Evolutionary conservation across 805 yeast genomes (phyloP).

Genomic region (Yarrowia yakushimensis): DNA sequence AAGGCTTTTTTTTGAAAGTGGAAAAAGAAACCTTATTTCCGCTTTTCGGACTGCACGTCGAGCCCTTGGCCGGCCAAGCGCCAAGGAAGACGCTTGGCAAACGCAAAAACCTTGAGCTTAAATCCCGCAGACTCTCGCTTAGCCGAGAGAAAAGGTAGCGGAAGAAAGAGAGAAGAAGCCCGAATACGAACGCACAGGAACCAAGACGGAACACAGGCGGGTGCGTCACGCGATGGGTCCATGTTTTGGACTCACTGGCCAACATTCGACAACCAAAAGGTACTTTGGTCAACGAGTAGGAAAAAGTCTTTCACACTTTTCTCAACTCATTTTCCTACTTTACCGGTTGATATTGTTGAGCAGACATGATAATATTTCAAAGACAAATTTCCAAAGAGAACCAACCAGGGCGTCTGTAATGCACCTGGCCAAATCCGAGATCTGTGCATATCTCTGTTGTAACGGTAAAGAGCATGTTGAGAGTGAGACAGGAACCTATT

Average conservation of each 20-base stretch:
- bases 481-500: too few species aligned
- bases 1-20: too few species aligned
- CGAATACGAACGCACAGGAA: background rate
- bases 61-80: background rate
- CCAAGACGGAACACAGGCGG: background rate
- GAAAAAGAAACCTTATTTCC: background rate
- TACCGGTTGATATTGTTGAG: too few species aligned
- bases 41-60: background rate
- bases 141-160: constrained; percentile 7
- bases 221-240: background rate
- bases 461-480: too few species aligned
- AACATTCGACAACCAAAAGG: too few species aligned
- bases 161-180: background rate
- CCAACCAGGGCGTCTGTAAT: background rate
- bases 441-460: background rate
- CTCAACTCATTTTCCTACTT: too few species aligned
- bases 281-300: too few species aligned
- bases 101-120: background rate
- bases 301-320: too few species aligned
- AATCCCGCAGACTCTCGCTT: background rate
- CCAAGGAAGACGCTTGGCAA: constrained; percentile 12
- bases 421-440: background rate
- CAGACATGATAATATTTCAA: background rate
- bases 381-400: background rate
- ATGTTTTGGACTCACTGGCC: too few species aligned